These are phyloP conservation scores for Solanum aculeatissimum DNA, from an alignment of 305 asterid species.

Conservation along the genomic window DNA sequence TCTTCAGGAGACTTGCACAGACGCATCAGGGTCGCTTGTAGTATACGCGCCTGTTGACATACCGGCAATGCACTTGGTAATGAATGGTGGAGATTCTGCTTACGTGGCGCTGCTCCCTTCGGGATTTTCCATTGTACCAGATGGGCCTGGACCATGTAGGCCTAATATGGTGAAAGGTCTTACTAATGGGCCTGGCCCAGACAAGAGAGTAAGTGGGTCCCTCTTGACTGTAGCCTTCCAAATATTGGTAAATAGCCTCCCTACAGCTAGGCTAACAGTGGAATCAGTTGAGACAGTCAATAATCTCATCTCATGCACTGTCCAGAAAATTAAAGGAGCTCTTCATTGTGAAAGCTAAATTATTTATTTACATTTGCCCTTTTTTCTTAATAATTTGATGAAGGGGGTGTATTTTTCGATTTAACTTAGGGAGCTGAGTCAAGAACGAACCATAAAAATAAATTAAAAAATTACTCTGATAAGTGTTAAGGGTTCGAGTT, in stretches of 20 bases:
- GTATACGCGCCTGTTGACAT: constrained; percentile 98
- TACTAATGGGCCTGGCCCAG: constrained; percentile 1
- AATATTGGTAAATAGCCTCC: constrained; percentile 70
- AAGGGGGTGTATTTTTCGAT: neutral
- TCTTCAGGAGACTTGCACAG: constrained; percentile 87
- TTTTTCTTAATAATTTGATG: neutral
- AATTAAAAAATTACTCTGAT: constrained; percentile 1
- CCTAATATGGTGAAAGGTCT: neutral
- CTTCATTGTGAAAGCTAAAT: constrained; percentile 59
- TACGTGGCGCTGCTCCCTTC: constrained; percentile 93
- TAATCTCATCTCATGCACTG: constrained; percentile 81
- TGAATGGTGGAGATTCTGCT: constrained; percentile 94
- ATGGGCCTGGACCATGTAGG: constrained; percentile 45
- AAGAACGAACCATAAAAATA: constrained; percentile 73
- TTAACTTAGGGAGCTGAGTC: constrained; percentile 36
- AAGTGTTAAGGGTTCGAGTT: constrained; percentile 8
- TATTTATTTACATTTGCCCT: neutral
- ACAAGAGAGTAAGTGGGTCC: constrained; percentile 45
- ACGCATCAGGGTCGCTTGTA: constrained; percentile 80
- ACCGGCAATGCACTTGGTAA: constrained; percentile 84
- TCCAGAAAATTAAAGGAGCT: constrained; percentile 80
- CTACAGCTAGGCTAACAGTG: constrained; percentile 80
- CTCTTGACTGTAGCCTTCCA: constrained; percentile 83
- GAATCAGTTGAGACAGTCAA: constrained; percentile 90
- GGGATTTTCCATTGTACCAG: constrained; percentile 79